Conservation (phyloP, 371 early-diverging fungal species). For the Mucor mucedo region DNA sequence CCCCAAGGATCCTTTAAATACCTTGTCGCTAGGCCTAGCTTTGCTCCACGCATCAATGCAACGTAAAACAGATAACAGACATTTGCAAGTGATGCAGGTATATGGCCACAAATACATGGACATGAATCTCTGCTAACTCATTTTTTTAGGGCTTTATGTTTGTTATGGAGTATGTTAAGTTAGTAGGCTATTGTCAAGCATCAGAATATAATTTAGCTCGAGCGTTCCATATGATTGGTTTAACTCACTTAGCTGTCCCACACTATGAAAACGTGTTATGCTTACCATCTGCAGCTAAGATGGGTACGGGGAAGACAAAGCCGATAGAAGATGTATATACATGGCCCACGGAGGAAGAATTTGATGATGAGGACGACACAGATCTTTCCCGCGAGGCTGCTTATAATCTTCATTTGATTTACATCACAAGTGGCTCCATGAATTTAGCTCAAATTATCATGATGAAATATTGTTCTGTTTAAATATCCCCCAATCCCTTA, state of each 20-base stretch:
- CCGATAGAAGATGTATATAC: slow-evolving; percentile 36
- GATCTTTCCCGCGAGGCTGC: slow-evolving; percentile 74
- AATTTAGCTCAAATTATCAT: slow-evolving; percentile 73
- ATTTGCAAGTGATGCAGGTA: slow-evolving; percentile 68
- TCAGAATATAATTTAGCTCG: slow-evolving; percentile 87
- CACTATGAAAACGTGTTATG: slow-evolving; percentile 81
- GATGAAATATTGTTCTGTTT: slow-evolving; percentile 66
- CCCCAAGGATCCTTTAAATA: slow-evolving; percentile 71
- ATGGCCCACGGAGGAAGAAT: slow-evolving; percentile 23
- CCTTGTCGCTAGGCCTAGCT: slow-evolving; percentile 66
- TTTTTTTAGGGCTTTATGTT: slow-evolving; percentile 67
- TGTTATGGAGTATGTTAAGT: slow-evolving; percentile 67
- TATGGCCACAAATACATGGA: background rate
- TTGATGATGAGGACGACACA: slow-evolving; percentile 43
- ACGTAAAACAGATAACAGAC: slow-evolving; percentile 72
- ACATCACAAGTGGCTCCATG: slow-evolving; percentile 71
- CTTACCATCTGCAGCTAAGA: slow-evolving; percentile 48
- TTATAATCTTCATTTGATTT: slow-evolving; percentile 77
- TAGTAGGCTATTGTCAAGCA: slow-evolving; percentile 65
- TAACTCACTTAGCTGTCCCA: slow-evolving; percentile 78
- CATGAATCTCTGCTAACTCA: background rate
- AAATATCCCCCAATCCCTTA: slow-evolving; percentile 11
- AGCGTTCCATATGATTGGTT: slow-evolving; percentile 83
- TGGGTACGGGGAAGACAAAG: slow-evolving; percentile 21
- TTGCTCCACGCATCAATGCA: slow-evolving; percentile 71